Evolutionary conservation across 257 asterid species (phyloP).

Genomic region (Buddleja alternifolia): DNA sequence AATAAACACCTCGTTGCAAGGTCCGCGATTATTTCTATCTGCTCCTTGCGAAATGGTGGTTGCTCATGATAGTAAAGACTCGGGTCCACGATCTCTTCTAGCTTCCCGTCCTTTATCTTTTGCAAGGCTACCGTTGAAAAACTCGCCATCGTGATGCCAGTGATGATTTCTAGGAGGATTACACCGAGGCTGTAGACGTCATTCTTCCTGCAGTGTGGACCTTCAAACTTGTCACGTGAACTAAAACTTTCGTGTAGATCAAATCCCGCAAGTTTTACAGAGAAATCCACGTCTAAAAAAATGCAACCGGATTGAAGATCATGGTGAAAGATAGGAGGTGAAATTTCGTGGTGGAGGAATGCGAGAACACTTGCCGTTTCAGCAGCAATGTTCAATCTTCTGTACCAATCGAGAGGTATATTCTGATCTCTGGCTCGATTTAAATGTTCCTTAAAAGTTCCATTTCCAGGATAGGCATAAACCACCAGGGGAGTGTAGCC

Average conservation of each 20-base stretch:
- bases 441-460: conserved; percentile 53
- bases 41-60: conserved; percentile 49
- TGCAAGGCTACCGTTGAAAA: conserved; percentile 44
- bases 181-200: conserved; percentile 62
- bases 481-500: conserved; percentile 48
- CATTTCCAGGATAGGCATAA: conserved; percentile 51
- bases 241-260: conserved; percentile 35
- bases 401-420: conserved; percentile 53
- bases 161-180: conserved; percentile 56
- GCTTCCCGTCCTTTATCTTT: conserved; percentile 61
- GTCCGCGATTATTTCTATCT: conserved; percentile 59
- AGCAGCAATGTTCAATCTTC: conserved; percentile 47
- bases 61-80: conserved; percentile 72
- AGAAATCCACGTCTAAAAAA: conserved; percentile 52
- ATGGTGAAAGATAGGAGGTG: conserved; percentile 61
- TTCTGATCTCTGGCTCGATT: conserved; percentile 37
- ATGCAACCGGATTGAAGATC: conserved; percentile 54
- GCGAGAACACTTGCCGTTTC: conserved; percentile 61
- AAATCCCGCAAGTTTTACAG: conserved; percentile 51
- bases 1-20: conserved; percentile 71
- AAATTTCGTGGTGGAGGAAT: conserved; percentile 59
- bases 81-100: conserved; percentile 75
- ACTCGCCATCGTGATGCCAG: conserved; percentile 42
- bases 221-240: conserved; percentile 20
- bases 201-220: conserved; percentile 32